Evolutionary conservation across 2,329 filamentous ascomycete genomes (phyloP).

Genomic region (Fusarium tjaetaba): DNA sequence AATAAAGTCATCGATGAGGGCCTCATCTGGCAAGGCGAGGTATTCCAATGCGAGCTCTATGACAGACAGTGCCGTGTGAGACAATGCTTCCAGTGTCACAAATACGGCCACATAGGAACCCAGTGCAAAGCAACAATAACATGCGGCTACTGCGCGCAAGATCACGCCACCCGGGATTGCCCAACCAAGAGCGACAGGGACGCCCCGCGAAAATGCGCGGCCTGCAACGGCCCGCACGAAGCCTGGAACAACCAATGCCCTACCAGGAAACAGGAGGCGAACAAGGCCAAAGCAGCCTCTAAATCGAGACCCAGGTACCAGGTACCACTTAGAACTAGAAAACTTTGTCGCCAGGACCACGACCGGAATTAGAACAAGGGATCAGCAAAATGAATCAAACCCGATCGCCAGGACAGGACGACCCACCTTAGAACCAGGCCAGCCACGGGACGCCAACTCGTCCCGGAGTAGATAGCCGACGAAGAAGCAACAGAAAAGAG

Average conservation of each 20-base stretch:
- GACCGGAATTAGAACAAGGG: neutral
- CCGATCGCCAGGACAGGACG: neutral
- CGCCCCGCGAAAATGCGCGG: too few species aligned
- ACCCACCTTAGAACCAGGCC: neutral
- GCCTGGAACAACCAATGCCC: neutral
- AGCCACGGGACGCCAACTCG: neutral
- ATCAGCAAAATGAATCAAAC: neutral
- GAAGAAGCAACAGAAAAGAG: neutral
- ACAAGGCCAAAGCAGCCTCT: neutral
- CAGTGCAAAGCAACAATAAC: too few species aligned
- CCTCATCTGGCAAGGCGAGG: neutral
- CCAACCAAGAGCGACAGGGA: too few species aligned
- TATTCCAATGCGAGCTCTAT: neutral
- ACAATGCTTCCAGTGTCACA: neutral
- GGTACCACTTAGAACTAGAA: neutral
- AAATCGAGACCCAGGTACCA: neutral
- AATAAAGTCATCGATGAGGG: neutral
- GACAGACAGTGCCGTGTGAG: neutral
- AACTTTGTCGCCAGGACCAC: neutral
- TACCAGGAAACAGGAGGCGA: neutral
- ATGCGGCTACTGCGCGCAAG: too few species aligned
- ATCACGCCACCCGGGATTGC: too few species aligned
- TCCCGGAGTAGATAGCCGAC: neutral
- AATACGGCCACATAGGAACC: neutral
- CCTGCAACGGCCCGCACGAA: neutral